Conservation (phyloP, 495 filamentous ascomycete genomes). For the Daldinia decipiens region DNA sequence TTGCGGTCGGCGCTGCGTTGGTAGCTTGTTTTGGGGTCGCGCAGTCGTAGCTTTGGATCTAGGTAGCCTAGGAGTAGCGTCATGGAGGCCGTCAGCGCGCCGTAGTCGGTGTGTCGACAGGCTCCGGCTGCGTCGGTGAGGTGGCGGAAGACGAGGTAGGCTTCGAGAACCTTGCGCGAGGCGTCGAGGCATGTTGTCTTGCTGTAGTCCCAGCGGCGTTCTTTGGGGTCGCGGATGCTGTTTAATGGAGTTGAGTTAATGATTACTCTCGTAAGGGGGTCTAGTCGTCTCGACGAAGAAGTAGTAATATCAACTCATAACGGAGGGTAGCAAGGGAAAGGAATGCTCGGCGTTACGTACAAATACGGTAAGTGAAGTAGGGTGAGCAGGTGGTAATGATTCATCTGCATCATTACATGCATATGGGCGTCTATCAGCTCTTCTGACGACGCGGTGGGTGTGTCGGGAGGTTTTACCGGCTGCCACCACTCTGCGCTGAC, state of each 20-base stretch:
- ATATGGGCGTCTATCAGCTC: conserved; percentile 40
- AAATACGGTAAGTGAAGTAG: conserved; percentile 61
- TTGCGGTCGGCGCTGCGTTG: conserved; percentile 52
- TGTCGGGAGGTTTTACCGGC: conserved; percentile 29
- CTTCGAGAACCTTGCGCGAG: conserved; percentile 54
- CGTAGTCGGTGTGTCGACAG: conserved; percentile 59
- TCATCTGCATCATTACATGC: conserved; percentile 57
- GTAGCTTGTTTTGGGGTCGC: conserved; percentile 46
- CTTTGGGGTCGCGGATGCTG: conserved; percentile 52
- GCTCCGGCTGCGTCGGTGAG: conserved; percentile 50
- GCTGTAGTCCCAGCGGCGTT: conserved; percentile 60
- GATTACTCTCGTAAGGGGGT: conserved; percentile 6
- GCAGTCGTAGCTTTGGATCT: conserved; percentile 44
- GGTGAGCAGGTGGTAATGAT: conserved; percentile 56
- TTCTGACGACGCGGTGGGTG: conserved; percentile 15
- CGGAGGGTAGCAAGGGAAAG: not conserved
- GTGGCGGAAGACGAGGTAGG: conserved; percentile 53
- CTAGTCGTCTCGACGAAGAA: too few species aligned
- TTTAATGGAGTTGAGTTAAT: not conserved
- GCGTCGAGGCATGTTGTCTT: conserved; percentile 55
- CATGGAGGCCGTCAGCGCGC: conserved; percentile 57
- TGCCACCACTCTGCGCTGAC: conserved; percentile 55
- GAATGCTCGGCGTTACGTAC: not conserved
- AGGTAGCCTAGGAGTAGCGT: conserved; percentile 57
- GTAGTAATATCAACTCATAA: not conserved